Conservation (phyloP, 352 stramenopile genomes). For the Phytophthora ramorum region DNA sequence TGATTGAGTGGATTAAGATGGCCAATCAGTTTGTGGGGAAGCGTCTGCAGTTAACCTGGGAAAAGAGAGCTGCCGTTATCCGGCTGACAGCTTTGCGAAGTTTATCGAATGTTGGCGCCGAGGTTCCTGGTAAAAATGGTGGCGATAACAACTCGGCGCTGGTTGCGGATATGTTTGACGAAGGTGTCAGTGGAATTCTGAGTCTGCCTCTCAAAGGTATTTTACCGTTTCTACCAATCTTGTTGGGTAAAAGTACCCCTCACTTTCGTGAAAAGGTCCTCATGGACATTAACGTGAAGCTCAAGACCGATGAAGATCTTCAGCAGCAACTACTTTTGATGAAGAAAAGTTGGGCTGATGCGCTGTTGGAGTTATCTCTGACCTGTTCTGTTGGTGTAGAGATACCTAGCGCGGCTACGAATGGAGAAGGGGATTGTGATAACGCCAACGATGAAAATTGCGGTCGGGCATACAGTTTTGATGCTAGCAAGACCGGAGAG, state of each 20-base stretch:
- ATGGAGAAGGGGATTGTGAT: background rate
- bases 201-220: slow-evolving; percentile 70
- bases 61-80: slow-evolving; percentile 74
- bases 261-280: slow-evolving; percentile 78
- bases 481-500: slow-evolving; percentile 75
- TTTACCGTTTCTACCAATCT: slow-evolving; percentile 73
- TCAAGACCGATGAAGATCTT: slow-evolving; percentile 79
- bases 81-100: slow-evolving; percentile 71
- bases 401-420: background rate
- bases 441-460: slow-evolving; percentile 23
- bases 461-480: slow-evolving; percentile 63
- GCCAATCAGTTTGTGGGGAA: slow-evolving; percentile 68
- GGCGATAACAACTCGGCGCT: slow-evolving; percentile 17
- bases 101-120: slow-evolving; percentile 45
- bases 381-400: slow-evolving; percentile 54
- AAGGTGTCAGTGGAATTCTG: slow-evolving; percentile 64
- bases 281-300: slow-evolving; percentile 89
- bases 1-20: slow-evolving; percentile 77
- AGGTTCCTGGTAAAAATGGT: slow-evolving; percentile 5
- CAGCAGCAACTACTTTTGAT: slow-evolving; percentile 80
- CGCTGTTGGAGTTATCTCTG: slow-evolving; percentile 74
- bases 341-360: slow-evolving; percentile 79
- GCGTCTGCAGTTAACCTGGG: slow-evolving; percentile 74
- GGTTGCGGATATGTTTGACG: slow-evolving; percentile 64
- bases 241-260: slow-evolving; percentile 60